These are phyloP conservation scores for Claviceps digitariae DNA, from an alignment of 2,329 filamentous ascomycete genomes.

Conservation along the genomic window DNA sequence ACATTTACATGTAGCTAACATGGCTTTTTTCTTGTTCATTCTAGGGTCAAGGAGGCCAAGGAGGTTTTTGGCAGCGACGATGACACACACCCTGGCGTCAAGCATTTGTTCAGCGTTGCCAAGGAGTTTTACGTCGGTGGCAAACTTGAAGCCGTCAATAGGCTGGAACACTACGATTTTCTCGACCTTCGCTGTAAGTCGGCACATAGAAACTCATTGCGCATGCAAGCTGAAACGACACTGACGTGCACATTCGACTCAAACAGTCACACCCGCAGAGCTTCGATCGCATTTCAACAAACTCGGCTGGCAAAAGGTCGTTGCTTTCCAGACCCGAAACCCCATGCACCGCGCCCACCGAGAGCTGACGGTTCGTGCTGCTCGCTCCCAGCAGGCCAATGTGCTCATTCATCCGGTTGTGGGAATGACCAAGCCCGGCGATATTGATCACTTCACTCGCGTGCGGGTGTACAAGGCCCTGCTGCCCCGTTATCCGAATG, in stretches of 20 bases:
- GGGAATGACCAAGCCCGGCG: slow-evolving; percentile 94
- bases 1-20: background rate
- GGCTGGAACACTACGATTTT: slow-evolving; percentile 97
- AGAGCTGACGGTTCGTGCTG: slow-evolving; percentile 93
- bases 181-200: slow-evolving; percentile 79
- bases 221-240: background rate
- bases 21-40: background rate
- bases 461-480: slow-evolving; percentile 98
- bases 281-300: slow-evolving; percentile 96
- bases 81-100: slow-evolving; percentile 81
- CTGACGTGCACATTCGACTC: slow-evolving; percentile 2
- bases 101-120: slow-evolving; percentile 70
- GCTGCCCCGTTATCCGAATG: slow-evolving; percentile 92
- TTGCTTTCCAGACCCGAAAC: slow-evolving; percentile 98
- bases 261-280: slow-evolving; percentile 75
- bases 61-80: slow-evolving; percentile 89
- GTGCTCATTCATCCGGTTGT: slow-evolving; percentile 98
- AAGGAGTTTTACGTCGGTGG: slow-evolving; percentile 89
- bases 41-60: slow-evolving; percentile 73
- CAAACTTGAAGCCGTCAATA: slow-evolving; percentile 90
- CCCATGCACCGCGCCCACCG: slow-evolving; percentile 98
- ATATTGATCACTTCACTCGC: slow-evolving; percentile 99
- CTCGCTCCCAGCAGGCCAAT: slow-evolving; percentile 90
- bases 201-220: background rate
- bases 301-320: slow-evolving; percentile 94